phyloP scores from a whole-genome alignment of 73 alveolate species.

The Tetrahymena thermophila region DNA sequence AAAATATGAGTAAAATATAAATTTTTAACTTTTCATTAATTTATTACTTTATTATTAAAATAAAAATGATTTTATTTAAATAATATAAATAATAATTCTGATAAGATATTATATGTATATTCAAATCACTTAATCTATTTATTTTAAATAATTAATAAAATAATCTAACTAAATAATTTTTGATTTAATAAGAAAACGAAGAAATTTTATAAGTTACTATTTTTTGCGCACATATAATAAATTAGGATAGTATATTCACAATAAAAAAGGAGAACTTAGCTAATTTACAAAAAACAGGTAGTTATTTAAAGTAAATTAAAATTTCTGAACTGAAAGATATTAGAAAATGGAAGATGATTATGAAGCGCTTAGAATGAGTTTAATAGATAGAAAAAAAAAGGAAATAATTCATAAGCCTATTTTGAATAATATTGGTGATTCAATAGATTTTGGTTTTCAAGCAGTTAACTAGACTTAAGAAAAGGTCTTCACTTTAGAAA shows the following conservation, averaged over 20 bases:
- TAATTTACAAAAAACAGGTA: not conserved
- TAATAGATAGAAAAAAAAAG: not conserved
- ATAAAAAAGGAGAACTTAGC: not conserved
- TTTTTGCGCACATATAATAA: not conserved
- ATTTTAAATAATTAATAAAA: too few relatives aligned
- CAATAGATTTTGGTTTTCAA: not conserved
- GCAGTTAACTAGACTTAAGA: not conserved
- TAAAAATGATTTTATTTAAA: too few relatives aligned
- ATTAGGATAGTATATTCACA: not conserved
- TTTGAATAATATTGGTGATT: not conserved
- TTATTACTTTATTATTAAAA: too few relatives aligned
- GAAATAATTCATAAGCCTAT: not conserved
- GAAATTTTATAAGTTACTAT: not conserved
- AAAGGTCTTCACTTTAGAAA: not conserved
- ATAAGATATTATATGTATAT: not conserved
- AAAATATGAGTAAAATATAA: too few relatives aligned
- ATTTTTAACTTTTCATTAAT: too few relatives aligned
- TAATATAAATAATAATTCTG: not conserved
- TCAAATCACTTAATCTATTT: not conserved
- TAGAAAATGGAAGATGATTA: not conserved
- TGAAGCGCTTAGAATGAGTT: not conserved
- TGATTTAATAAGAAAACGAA: not conserved
- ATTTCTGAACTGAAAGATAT: not conserved
- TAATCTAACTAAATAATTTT: not conserved
- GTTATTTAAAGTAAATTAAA: not conserved